Conservation (phyloP, 2,329 filamentous ascomycete genomes). For the Sordariomycetes sp. region DNA sequence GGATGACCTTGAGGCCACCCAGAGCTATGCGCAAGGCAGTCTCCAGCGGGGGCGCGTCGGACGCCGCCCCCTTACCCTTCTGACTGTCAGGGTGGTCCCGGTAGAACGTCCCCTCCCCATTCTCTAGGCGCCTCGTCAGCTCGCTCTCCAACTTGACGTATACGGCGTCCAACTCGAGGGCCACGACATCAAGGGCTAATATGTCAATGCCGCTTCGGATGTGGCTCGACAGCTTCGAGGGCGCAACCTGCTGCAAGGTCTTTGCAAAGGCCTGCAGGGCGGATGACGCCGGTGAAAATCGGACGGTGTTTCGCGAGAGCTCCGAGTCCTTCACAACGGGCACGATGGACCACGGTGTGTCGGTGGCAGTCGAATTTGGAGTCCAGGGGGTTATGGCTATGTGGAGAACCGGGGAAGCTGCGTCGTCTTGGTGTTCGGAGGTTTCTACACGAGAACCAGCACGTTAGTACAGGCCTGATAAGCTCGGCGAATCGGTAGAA, state of each 20-base stretch:
- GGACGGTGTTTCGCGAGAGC: constrained; percentile 63
- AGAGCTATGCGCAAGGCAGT: constrained; percentile 63
- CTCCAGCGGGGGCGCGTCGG: constrained; percentile 43
- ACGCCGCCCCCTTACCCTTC: constrained; percentile 2
- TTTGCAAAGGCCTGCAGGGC: constrained; percentile 71
- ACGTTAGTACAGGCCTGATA: not conserved
- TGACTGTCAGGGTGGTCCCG: constrained; percentile 36
- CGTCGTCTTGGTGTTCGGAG: constrained; percentile 19
- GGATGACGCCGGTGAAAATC: constrained; percentile 60
- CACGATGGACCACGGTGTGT: constrained; percentile 72
- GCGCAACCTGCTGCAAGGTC: constrained; percentile 57
- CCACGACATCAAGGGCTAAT: constrained; percentile 65
- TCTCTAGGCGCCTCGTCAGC: constrained; percentile 64
- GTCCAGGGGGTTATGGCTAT: constrained; percentile 65
- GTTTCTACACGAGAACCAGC: not conserved
- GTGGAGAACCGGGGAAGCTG: constrained; percentile 34
- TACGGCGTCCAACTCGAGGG: constrained; percentile 69
- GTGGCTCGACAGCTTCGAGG: constrained; percentile 60
- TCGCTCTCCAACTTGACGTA: constrained; percentile 79
- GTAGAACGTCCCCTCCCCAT: constrained; percentile 73
- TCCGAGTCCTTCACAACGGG: constrained; percentile 54
- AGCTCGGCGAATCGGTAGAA: not conserved
- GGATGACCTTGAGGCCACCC: constrained; percentile 60
- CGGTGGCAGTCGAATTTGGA: constrained; percentile 42
- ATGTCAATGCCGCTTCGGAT: constrained; percentile 74